phyloP scores from a whole-genome alignment of 2,329 filamentous ascomycete genomes.

The Sphaceloma murrayae region DNA sequence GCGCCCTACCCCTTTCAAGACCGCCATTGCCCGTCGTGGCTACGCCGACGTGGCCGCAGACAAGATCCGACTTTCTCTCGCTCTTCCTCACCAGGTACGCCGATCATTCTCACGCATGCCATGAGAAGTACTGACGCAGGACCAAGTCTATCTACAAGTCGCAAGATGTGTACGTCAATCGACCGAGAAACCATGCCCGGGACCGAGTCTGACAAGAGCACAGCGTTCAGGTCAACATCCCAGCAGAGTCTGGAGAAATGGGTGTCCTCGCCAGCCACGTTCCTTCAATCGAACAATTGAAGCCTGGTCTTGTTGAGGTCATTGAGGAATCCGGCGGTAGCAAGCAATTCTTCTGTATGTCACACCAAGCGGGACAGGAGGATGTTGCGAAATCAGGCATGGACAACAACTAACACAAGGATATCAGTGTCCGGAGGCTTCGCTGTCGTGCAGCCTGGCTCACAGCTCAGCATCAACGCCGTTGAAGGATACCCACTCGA shows the following conservation, averaged over 20 bases:
- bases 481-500: constrained; percentile 91
- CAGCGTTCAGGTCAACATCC: constrained; percentile 96
- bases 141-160: constrained; percentile 59
- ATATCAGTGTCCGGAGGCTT: constrained; percentile 87
- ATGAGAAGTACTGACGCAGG: constrained; percentile 21
- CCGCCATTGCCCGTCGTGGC: constrained; percentile 62
- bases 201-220: constrained; percentile 35
- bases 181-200: too few relatives aligned
- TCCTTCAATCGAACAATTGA: constrained; percentile 96
- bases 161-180: constrained; percentile 61
- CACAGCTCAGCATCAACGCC: constrained; percentile 92
- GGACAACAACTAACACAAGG: constrained; percentile 9
- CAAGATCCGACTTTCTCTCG: constrained; percentile 91
- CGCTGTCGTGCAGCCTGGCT: constrained; percentile 92
- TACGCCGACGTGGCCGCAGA: constrained; percentile 57
- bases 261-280: constrained; percentile 99
- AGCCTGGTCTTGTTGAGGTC: constrained; percentile 89
- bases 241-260: constrained; percentile 97
- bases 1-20: constrained; percentile 65
- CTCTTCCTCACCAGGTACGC: constrained; percentile 95
- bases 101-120: neutral
- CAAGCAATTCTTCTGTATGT: constrained; percentile 99
- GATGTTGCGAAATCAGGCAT: constrained; percentile 2
- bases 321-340: constrained; percentile 79
- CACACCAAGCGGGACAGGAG: constrained; percentile 8